These are phyloP conservation scores for Russula foetens DNA, from an alignment of 768 basidiomycete species.

Conservation along the genomic window DNA sequence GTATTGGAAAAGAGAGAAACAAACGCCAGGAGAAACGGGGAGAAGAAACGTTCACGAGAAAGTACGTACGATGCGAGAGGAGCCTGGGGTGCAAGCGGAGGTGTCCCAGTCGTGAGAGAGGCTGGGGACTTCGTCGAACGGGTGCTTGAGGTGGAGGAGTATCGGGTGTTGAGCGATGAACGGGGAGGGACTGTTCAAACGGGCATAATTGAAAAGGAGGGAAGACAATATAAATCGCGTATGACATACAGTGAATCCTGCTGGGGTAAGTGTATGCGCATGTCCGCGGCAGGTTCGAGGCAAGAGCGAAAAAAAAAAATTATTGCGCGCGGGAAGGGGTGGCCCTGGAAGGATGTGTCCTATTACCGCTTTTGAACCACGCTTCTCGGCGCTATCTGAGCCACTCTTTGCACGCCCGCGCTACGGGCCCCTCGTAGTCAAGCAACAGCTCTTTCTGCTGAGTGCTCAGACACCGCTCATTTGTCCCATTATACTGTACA, in stretches of 20 bases:
- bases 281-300: neutral
- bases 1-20: neutral
- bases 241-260: constrained; percentile 6
- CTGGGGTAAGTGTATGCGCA: constrained; percentile 6
- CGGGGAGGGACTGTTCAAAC: neutral
- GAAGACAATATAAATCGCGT: constrained; percentile 1
- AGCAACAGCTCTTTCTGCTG: too few relatives aligned
- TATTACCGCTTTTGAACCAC: too few relatives aligned
- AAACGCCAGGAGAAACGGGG: neutral
- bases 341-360: neutral
- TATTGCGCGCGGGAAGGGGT: neutral
- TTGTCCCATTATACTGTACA: too few relatives aligned
- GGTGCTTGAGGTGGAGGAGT: neutral
- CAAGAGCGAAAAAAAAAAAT: neutral
- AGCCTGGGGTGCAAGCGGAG: neutral
- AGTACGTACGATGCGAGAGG: neutral
- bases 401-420: too few relatives aligned
- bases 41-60: neutral
- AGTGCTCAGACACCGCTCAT: too few relatives aligned
- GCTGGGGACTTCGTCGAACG: neutral
- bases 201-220: neutral
- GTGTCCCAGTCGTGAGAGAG: neutral
- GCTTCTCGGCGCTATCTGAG: too few relatives aligned
- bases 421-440: constrained; percentile 5
- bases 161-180: neutral